Evolutionary conservation across 805 yeast genomes (phyloP).

Genomic region (Saccharomyces paradoxus): DNA sequence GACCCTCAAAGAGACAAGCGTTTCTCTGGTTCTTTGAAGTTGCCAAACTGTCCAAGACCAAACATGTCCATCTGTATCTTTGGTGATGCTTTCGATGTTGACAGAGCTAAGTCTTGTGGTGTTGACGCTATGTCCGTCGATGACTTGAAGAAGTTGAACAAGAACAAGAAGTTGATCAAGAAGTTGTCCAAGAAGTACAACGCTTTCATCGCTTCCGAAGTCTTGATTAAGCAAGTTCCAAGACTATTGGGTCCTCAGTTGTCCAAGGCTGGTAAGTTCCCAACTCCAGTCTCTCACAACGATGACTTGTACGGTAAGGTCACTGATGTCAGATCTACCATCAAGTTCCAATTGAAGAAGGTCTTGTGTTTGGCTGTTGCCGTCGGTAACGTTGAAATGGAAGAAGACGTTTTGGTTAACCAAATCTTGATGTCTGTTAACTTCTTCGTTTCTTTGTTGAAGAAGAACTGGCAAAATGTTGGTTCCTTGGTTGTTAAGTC

Average conservation of each 20-base stretch:
- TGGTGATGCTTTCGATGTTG: slow-evolving; percentile 99
- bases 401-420: slow-evolving; percentile 89
- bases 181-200: slow-evolving; percentile 99
- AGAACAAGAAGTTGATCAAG: slow-evolving; percentile 99
- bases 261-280: slow-evolving; percentile 99
- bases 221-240: slow-evolving; percentile 98
- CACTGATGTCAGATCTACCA: slow-evolving; percentile 96
- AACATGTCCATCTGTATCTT: slow-evolving; percentile 99
- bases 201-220: slow-evolving; percentile 99
- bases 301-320: slow-evolving; percentile 96
- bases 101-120: slow-evolving; percentile 99
- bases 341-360: slow-evolving; percentile 99
- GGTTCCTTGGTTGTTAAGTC: slow-evolving; percentile 98
- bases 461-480: slow-evolving; percentile 99
- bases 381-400: slow-evolving; percentile 99
- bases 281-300: slow-evolving; percentile 99
- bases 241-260: slow-evolving; percentile 99
- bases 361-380: slow-evolving; percentile 99
- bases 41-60: slow-evolving; percentile 99
- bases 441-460: slow-evolving; percentile 97
- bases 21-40: slow-evolving; percentile 98
- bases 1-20: slow-evolving; percentile 99
- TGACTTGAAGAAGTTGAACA: slow-evolving; percentile 99
- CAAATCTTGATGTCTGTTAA: slow-evolving; percentile 97
- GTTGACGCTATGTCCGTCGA: slow-evolving; percentile 99